Evolutionary conservation across 2,329 filamentous ascomycete species (phyloP).

Genomic region (Colletotrichum australisinense): DNA sequence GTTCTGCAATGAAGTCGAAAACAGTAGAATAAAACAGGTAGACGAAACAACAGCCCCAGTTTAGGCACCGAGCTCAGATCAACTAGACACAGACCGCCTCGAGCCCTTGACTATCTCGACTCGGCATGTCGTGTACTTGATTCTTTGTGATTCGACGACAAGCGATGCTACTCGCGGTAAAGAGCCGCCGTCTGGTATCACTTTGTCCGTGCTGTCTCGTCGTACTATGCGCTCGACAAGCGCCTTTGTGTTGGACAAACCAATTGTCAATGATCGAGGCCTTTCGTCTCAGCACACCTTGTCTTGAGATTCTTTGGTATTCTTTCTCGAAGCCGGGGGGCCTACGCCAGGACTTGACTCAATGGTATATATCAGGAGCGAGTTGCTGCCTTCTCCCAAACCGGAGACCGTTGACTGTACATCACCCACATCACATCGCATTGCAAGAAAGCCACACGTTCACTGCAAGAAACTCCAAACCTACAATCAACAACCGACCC

Average conservation of each 20-base stretch:
- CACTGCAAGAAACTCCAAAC: neutral
- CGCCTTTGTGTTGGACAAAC: neutral
- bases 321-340: neutral
- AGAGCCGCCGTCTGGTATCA: neutral
- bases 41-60: neutral
- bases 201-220: neutral
- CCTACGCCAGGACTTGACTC: too few species aligned
- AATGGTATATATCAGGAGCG: neutral
- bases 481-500: neutral
- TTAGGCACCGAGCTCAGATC: neutral
- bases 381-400: neutral
- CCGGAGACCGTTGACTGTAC: neutral
- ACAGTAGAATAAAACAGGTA: neutral
- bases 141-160: neutral
- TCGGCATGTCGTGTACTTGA: neutral
- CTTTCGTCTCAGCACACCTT: neutral
- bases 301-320: too few species aligned
- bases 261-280: neutral
- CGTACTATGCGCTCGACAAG: neutral
- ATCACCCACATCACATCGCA: neutral
- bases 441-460: neutral
- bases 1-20: neutral
- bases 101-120: too few species aligned
- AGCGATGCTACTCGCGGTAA: neutral
- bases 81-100: neutral